Base-by-base conservation (phyloP, 345 rosid genomes). In the Anacardium occidentale region DNA sequence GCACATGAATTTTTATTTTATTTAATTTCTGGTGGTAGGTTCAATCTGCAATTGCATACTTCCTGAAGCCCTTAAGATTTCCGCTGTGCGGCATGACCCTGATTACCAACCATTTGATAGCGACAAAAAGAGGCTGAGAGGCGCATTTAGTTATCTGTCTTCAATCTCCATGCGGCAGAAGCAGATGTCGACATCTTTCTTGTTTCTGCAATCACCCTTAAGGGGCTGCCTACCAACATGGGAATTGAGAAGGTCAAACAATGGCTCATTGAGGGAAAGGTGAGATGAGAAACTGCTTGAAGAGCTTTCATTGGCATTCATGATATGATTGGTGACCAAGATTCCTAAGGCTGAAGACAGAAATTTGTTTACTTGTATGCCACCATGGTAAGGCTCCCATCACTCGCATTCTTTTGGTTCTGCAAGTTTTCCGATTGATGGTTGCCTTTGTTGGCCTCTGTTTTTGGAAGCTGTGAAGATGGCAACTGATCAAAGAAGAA, bases 31-130 rank as follows among this genome's bases (percentile, higher is more conserved):
- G 40, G 3, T 37, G 67, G 40, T 71, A 95, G 99, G 99, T 83
- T 91, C 97, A 34, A 70, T 87, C 50, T 95, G 99, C 84, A 95
- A 89, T 78, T 95, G 97, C 81, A 74, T 95, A 45, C 97, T 95
- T 60, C 94, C 99, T 0, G 94, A 95, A 76, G 71, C 94, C 56
- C 90, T 95, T 11, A 89, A 87, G 87, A 81, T 84, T 2, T 80
- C 94, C 11, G 83, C 87, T 2, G 91, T 87, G 48, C 65, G 68
- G 24, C 90, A 86, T 15, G 92, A 92, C 37, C 88, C 93, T 1
- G 77, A 85, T 69, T 84, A 72, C 45, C 85, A 89, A 77, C 87
- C 73, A 0, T 74, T 67, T 3, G 96, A 92, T 22, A 86, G 87
- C 50, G 98, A 95, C 64, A 92, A 76, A 81, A 86, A 80, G 83